Base-by-base conservation (phyloP, 345 rosid species). In the Kernera saxatilis region DNA sequence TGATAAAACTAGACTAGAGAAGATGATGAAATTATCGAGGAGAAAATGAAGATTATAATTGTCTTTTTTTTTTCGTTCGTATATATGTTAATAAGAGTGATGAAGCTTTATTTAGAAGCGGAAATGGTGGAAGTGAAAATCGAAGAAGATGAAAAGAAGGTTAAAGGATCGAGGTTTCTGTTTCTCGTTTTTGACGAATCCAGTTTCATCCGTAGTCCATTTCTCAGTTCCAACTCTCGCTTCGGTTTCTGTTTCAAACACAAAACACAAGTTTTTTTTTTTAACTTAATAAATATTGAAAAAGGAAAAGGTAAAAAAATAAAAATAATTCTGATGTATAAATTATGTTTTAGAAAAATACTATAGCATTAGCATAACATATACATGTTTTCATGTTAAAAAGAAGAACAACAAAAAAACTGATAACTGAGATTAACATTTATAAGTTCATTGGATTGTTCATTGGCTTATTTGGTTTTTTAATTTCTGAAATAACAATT, bases 161-260 rank as follows among this genome's bases (percentile, higher is more conserved):
- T 61, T 58, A 32, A 27, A 36, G 78, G 33, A 17, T 74, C 74
- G 69, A 75, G 64, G 69, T 37, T 75, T 44, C 57, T 67, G 78
- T 75, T 68, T 75, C 78, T 74, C 69, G 73, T 51, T 59, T 61
- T 33, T 74, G 56, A 61, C 49, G 78, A 60, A 41, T 51, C 73
- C 73, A 67, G 69, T 66, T 73, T 67, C 61, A 40, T 67, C 73
- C 23, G 48, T 74, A 49, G 56, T 74, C 69, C 57, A 23, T 59
- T 74, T 68, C 64, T 67, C 69, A 74, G 4, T 75, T 61, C 74
- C 78, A 74, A 60, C 32, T 75, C 44, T 10, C 5, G 17, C 37
- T 5, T 75, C 3, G 78, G 69, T 68, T 35, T 51, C 2, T 59
- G 73, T 64, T 73, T 58, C 65, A 54, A 35, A 18, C 43, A 33